Evolutionary conservation across 495 filamentous ascomycete genomes (phyloP).

Genomic region (Aspergillus olivimuriae): DNA sequence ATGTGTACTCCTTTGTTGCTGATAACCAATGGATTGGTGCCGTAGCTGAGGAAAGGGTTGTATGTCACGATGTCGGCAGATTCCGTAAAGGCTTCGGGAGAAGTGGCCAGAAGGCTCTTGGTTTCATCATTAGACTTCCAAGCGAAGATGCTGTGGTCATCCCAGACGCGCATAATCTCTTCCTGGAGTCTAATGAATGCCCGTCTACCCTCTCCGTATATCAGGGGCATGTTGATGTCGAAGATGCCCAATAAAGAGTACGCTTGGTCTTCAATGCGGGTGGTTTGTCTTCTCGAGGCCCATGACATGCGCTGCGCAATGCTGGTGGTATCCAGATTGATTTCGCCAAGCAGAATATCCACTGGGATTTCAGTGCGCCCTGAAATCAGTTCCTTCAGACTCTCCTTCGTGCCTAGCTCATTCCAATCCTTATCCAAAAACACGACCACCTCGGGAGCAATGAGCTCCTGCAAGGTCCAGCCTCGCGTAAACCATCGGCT

Average conservation of each 20-base stretch:
- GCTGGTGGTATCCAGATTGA: background rate
- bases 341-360: slow-evolving; percentile 4
- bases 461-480: slow-evolving; percentile 23
- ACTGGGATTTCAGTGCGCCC: slow-evolving; percentile 21
- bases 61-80: too few species aligned
- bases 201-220: slow-evolving; percentile 36
- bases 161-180: slow-evolving; percentile 18
- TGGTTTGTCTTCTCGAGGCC: slow-evolving; percentile 26
- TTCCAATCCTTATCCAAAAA: slow-evolving; percentile 18
- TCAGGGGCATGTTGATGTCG: slow-evolving; percentile 35
- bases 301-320: slow-evolving; percentile 35
- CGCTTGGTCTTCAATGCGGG: slow-evolving; percentile 29
- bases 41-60: too few species aligned
- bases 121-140: too few species aligned
- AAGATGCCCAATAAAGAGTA: slow-evolving; percentile 42
- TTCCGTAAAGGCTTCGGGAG: too few species aligned
- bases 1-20: too few species aligned
- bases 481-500: slow-evolving; percentile 20
- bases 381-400: slow-evolving; percentile 15
- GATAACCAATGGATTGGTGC: too few species aligned
- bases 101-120: too few species aligned
- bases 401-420: slow-evolving; percentile 20
- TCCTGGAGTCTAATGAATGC: slow-evolving; percentile 30
- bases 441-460: slow-evolving; percentile 12
- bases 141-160: slow-evolving; percentile 6